Evolutionary conservation across 495 filamentous ascomycete genomes (phyloP).

Genomic region (Neurospora intermedia): DNA sequence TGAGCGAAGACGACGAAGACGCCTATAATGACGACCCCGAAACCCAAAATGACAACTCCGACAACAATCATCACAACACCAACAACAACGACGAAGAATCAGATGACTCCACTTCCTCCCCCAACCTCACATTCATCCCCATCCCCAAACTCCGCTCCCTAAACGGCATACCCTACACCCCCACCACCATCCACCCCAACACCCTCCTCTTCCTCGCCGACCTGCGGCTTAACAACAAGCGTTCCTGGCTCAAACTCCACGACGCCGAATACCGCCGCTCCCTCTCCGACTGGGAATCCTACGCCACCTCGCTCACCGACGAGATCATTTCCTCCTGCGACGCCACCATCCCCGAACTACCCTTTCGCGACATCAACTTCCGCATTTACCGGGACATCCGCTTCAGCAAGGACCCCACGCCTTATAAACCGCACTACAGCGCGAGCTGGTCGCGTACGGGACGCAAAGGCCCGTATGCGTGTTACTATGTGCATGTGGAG

Average conservation of each 20-base stretch:
- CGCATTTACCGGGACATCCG: slow-evolving; percentile 76
- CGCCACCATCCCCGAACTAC: slow-evolving; percentile 71
- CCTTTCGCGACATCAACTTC: slow-evolving; percentile 74
- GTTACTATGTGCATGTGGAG: slow-evolving; percentile 55
- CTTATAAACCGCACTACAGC: slow-evolving; percentile 81
- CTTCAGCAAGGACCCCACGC: slow-evolving; percentile 68
- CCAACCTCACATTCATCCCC: slow-evolving; percentile 47
- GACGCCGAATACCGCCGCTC: slow-evolving; percentile 67
- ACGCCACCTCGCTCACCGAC: slow-evolving; percentile 56
- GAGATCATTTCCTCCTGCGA: slow-evolving; percentile 56
- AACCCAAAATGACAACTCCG: not conserved
- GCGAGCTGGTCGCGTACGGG: slow-evolving; percentile 82
- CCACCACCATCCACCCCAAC: slow-evolving; percentile 66
- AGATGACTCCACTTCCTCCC: slow-evolving; percentile 11
- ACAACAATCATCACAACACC: slow-evolving; percentile 8
- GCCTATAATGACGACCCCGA: slow-evolving; percentile 9
- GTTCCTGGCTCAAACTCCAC: slow-evolving; percentile 73
- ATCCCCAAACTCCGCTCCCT: slow-evolving; percentile 58
- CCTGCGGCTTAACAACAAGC: slow-evolving; percentile 65
- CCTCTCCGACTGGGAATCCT: slow-evolving; percentile 68
- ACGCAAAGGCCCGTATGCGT: slow-evolving; percentile 74
- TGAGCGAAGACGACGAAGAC: slow-evolving; percentile 4
- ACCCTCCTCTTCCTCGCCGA: slow-evolving; percentile 67
- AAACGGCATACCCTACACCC: slow-evolving; percentile 54
- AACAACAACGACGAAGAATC: slow-evolving; percentile 21